These are phyloP conservation scores for Corymbia calophylla DNA, from an alignment of 441 rosid species.

Conservation along the genomic window DNA sequence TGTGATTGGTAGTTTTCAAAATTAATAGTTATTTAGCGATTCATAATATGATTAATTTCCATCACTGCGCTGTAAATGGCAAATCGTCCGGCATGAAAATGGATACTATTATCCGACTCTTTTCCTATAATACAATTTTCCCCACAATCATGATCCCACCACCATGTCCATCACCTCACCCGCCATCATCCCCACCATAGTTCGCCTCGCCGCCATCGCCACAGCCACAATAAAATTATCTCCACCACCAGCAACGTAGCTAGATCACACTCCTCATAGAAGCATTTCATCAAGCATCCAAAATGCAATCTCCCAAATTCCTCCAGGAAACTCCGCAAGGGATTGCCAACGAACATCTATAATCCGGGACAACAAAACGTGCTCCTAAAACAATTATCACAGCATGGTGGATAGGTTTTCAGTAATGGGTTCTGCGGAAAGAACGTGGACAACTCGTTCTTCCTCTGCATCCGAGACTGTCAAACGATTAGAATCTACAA, in stretches of 20 bases:
- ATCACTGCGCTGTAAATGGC: background rate
- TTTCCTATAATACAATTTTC: background rate
- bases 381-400: background rate
- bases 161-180: background rate
- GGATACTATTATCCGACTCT: background rate
- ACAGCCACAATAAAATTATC: background rate
- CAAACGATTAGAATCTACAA: background rate
- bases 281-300: background rate
- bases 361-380: background rate
- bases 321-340: background rate
- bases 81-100: background rate
- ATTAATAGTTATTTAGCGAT: background rate
- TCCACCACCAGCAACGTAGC: background rate
- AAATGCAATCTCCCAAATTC: background rate
- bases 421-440: background rate
- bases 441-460: background rate
- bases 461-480: background rate
- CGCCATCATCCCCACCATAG: background rate
- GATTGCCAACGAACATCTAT: background rate
- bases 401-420: background rate
- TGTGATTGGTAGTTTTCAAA: background rate
- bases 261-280: background rate
- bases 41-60: background rate
- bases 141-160: background rate
- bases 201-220: background rate